Conservation (phyloP, 1,139 yeast species). For the Suhomyces bribrorum region DNA sequence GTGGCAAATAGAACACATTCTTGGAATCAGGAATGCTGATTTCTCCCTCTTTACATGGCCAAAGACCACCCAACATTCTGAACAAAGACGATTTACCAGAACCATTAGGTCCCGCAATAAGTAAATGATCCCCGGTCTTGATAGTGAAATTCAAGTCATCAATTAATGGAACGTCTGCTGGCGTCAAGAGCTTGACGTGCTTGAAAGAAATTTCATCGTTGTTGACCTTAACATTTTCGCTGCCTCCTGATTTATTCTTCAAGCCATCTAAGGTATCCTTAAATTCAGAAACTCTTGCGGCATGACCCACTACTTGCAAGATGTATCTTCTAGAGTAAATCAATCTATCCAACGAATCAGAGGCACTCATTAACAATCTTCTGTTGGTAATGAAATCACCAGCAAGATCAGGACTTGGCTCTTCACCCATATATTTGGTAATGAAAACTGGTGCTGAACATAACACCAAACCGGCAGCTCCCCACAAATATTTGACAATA, state of each 20-base stretch:
- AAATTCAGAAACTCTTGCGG: constrained; percentile 72
- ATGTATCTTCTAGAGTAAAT: constrained; percentile 83
- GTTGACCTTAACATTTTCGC: constrained; percentile 38
- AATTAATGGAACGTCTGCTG: constrained; percentile 76
- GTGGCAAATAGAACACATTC: constrained; percentile 88
- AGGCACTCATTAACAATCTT: constrained; percentile 78
- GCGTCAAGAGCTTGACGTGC: constrained; percentile 77
- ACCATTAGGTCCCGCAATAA: constrained; percentile 94
- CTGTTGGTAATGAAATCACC: constrained; percentile 89
- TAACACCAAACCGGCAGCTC: constrained; percentile 86
- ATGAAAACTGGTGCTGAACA: constrained; percentile 91
- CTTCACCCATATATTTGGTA: constrained; percentile 53
- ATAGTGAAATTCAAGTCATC: constrained; percentile 68
- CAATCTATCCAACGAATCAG: constrained; percentile 85
- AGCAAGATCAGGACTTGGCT: constrained; percentile 55
- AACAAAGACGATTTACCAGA: constrained; percentile 93
- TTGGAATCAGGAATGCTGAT: constrained; percentile 66
- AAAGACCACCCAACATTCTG: constrained; percentile 86
- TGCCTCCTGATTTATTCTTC: constrained; percentile 33
- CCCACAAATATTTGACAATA: constrained; percentile 91
- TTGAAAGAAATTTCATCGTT: constrained; percentile 70
- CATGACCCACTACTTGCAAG: constrained; percentile 83
- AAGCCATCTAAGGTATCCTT: constrained; percentile 63
- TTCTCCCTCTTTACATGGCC: constrained; percentile 76
- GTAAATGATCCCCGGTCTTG: constrained; percentile 78